These are phyloP conservation scores for Aspergillus flavus DNA, from an alignment of 2,329 filamentous ascomycete species.

Conservation along the genomic window DNA sequence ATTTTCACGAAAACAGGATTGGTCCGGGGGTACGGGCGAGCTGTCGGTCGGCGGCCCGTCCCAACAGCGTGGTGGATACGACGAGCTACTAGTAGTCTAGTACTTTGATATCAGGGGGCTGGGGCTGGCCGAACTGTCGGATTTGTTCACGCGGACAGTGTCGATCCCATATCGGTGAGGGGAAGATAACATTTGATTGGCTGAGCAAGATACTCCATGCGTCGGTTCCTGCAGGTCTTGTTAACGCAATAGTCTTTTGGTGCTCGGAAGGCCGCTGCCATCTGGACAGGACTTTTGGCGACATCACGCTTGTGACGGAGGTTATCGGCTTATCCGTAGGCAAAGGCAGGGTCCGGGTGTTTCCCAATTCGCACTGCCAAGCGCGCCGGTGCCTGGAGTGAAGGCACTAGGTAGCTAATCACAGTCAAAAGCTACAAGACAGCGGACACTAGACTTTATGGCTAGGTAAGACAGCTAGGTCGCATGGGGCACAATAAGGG, in stretches of 20 bases:
- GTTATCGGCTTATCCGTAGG: no score
- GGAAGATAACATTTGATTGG: background rate
- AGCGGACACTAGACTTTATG: background rate
- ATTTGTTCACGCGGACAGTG: background rate
- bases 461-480: background rate
- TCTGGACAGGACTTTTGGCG: no score
- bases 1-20: background rate
- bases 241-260: background rate
- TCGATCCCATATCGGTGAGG: background rate
- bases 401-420: background rate
- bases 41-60: background rate
- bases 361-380: background rate
- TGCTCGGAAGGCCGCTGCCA: background rate
- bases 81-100: background rate
- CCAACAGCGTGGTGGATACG: background rate
- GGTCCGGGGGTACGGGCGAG: background rate
- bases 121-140: background rate
- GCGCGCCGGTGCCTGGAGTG: background rate
- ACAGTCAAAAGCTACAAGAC: background rate
- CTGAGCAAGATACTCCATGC: background rate
- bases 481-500: background rate
- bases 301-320: no score
- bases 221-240: constrained; percentile 2
- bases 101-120: constrained; percentile 1
- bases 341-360: no score